Evolutionary conservation across 169 alveolate genomes (phyloP).

Genomic region (Babesia microti): DNA sequence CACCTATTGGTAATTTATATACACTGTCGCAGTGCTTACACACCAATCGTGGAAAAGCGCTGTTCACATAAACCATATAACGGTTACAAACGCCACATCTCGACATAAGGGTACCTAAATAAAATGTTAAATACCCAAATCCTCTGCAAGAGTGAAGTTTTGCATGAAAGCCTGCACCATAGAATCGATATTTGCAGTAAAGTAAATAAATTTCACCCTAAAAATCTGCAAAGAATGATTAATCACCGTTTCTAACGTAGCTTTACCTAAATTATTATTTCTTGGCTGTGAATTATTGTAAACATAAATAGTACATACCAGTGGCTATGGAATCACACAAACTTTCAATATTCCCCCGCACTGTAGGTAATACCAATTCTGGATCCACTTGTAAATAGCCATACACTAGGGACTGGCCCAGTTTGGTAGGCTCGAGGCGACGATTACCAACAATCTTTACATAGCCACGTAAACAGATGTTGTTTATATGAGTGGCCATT

Average conservation of each 20-base stretch:
- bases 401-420: slow-evolving; percentile 81
- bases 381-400: slow-evolving; percentile 80
- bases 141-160: slow-evolving; percentile 53
- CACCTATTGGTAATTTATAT: slow-evolving; percentile 59
- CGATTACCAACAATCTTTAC: slow-evolving; percentile 78
- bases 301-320: slow-evolving; percentile 1
- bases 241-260: slow-evolving; percentile 60
- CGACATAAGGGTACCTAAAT: slow-evolving; percentile 36
- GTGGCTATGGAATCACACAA: slow-evolving; percentile 73
- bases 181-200: slow-evolving; percentile 50
- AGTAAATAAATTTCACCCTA: slow-evolving; percentile 67
- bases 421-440: slow-evolving; percentile 82
- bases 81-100: slow-evolving; percentile 67
- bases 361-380: slow-evolving; percentile 79
- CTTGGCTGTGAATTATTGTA: background rate
- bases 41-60: slow-evolving; percentile 49
- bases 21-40: slow-evolving; percentile 60
- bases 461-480: slow-evolving; percentile 89
- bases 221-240: slow-evolving; percentile 72
- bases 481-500: slow-evolving; percentile 94
- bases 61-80: slow-evolving; percentile 50
- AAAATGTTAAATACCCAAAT: slow-evolving; percentile 1
- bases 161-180: slow-evolving; percentile 55
- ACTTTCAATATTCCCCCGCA: slow-evolving; percentile 79
- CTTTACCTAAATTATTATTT: slow-evolving; percentile 53